A percentile compares a stretch with the other conserved stretches of the same genome.
Conservation (phyloP, 1,284 basidiomycete species). For the Marasmius fiardii region DNA sequence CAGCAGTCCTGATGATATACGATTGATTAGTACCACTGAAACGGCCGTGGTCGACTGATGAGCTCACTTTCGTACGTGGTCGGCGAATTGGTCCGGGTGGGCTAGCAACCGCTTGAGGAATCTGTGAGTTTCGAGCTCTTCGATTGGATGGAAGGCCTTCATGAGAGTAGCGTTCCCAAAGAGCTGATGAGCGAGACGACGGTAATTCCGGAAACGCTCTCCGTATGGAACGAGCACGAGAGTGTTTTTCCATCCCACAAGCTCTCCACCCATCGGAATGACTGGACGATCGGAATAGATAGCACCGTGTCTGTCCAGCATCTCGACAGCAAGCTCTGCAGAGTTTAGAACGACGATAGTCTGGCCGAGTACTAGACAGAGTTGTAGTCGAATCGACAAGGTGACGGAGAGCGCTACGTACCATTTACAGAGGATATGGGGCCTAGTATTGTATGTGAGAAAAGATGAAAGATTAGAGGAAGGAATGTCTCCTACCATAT, state of each 20-base stretch:
- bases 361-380: constrained; percentile 17
- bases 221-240: constrained; percentile 28
- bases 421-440: constrained; percentile 10
- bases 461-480: background rate
- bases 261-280: constrained; percentile 18
- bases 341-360: constrained; percentile 25
- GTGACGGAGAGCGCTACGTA: constrained; percentile 2
- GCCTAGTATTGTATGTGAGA: background rate
- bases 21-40: too few relatives aligned
- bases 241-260: constrained; percentile 19
- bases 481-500: constrained; percentile 20
- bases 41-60: too few relatives aligned
- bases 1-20: constrained; percentile 10
- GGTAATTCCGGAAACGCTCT: constrained; percentile 36
- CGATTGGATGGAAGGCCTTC: constrained; percentile 15
- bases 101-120: constrained; percentile 12
- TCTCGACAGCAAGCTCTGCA: constrained; percentile 19
- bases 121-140: constrained; percentile 14
- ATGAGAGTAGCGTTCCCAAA: constrained; percentile 14
- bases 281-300: constrained; percentile 25
- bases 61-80: constrained; percentile 15
- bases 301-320: constrained; percentile 23
- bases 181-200: constrained; percentile 37
- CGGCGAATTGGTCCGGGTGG: constrained; percentile 8
- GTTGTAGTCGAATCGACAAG: background rate